Conservation (phyloP, 176 grass and related monocot species). For the Pharus latifolius region DNA sequence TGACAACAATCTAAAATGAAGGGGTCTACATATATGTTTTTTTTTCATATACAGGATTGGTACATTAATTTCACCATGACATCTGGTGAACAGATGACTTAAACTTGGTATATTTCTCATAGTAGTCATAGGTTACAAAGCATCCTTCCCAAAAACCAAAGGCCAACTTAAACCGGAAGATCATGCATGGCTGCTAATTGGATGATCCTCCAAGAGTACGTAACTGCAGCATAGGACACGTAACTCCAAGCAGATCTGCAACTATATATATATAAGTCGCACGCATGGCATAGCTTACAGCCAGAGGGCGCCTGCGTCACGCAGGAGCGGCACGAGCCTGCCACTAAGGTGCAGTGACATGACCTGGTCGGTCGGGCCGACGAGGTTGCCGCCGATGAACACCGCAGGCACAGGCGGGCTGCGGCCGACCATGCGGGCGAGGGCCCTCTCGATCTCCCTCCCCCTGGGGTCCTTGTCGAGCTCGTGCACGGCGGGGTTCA, state of each 20-base stretch:
- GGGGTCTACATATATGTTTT: too few relatives aligned
- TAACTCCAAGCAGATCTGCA: too few relatives aligned
- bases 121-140: background rate
- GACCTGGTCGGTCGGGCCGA: conserved; percentile 50
- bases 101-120: background rate
- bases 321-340: conserved; percentile 55
- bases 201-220: background rate
- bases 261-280: too few relatives aligned
- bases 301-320: conserved; percentile 59
- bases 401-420: conserved; percentile 41
- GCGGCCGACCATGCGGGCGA: conserved; percentile 45
- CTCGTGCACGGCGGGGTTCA: conserved; percentile 42
- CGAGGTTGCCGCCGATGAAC: conserved; percentile 58
- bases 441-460: conserved; percentile 37
- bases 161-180: background rate
- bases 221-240: too few relatives aligned
- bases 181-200: background rate
- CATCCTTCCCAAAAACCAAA: background rate
- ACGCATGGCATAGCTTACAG: conserved; percentile 8
- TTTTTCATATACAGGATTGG: too few relatives aligned
- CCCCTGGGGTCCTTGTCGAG: conserved; percentile 46
- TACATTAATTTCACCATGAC: too few relatives aligned
- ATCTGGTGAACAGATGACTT: too few relatives aligned
- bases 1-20: too few relatives aligned
- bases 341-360: conserved; percentile 55